Conservation (phyloP, 257 asterid species). For the Cinchona pubescens region DNA sequence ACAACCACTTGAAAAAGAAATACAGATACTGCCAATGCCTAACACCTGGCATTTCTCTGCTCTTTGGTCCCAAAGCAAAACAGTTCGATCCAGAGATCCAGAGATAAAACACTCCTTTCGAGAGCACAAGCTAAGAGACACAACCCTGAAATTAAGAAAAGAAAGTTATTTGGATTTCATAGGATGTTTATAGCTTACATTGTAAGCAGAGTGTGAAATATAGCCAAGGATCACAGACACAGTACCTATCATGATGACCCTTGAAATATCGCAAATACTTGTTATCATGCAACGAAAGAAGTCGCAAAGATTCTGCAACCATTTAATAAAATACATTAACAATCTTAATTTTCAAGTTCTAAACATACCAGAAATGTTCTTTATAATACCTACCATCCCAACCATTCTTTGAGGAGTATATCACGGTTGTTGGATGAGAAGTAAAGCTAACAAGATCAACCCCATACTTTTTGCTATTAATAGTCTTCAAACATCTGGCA, state of each 20-base stretch:
- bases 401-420: slow-evolving; percentile 96
- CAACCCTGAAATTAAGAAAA: slow-evolving; percentile 61
- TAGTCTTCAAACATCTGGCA: slow-evolving; percentile 87
- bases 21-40: slow-evolving; percentile 2
- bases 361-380: background rate
- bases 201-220: background rate
- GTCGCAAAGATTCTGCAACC: slow-evolving; percentile 89
- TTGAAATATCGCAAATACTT: slow-evolving; percentile 96
- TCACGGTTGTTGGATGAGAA: slow-evolving; percentile 91
- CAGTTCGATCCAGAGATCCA: slow-evolving; percentile 89
- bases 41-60: slow-evolving; percentile 97
- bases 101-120: slow-evolving; percentile 84
- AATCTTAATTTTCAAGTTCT: slow-evolving; percentile 18
- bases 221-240: slow-evolving; percentile 10
- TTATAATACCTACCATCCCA: slow-evolving; percentile 80
- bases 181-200: background rate
- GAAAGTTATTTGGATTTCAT: background rate
- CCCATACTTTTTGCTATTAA: slow-evolving; percentile 92
- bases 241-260: slow-evolving; percentile 97
- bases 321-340: slow-evolving; percentile 21
- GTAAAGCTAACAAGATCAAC: slow-evolving; percentile 97
- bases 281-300: slow-evolving; percentile 92
- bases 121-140: slow-evolving; percentile 81
- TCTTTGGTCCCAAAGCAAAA: slow-evolving; percentile 97
- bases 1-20: slow-evolving; percentile 19